Conservation (phyloP, 2,329 filamentous ascomycete species). For the Ophiocordyceps sinensis region DNA sequence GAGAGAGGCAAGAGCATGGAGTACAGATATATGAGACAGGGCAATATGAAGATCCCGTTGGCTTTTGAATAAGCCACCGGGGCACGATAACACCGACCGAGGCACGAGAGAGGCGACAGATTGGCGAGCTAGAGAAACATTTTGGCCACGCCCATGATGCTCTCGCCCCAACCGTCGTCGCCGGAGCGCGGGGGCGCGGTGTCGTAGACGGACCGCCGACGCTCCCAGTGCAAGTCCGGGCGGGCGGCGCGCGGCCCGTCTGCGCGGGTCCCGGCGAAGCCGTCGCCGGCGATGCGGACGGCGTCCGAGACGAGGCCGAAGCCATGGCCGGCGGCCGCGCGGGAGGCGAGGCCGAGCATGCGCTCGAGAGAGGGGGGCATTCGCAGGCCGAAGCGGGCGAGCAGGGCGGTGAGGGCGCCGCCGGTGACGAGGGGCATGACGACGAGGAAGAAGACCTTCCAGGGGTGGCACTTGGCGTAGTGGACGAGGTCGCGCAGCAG, state of each 20-base stretch:
- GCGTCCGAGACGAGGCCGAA: constrained; percentile 39
- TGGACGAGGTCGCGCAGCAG: constrained; percentile 67
- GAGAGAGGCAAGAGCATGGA: too few relatives aligned
- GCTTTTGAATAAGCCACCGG: constrained; percentile 12
- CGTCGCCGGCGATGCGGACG: constrained; percentile 33
- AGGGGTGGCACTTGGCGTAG: constrained; percentile 70
- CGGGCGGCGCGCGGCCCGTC: constrained; percentile 13
- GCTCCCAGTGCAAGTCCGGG: constrained; percentile 23
- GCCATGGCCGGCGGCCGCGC: constrained; percentile 29
- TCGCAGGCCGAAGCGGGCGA: constrained; percentile 65
- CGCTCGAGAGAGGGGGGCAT: constrained; percentile 51
- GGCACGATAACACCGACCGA: too few relatives aligned
- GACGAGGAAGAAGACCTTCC: constrained; percentile 77
- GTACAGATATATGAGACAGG: too few relatives aligned
- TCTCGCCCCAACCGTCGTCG: constrained; percentile 17
- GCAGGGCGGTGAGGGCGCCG: constrained; percentile 63
- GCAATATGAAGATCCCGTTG: too few relatives aligned
- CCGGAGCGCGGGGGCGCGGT: not conserved
- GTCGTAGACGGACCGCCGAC: not conserved
- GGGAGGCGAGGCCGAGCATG: constrained; percentile 39
- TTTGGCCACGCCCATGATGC: constrained; percentile 24
- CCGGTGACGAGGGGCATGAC: constrained; percentile 79
- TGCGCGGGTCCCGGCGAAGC: constrained; percentile 5
- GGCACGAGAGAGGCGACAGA: too few relatives aligned
- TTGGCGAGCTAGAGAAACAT: constrained; percentile 15